These are phyloP conservation scores for Hymenoscyphus occultus DNA, from an alignment of 2,329 filamentous ascomycete genomes.

Conservation along the genomic window DNA sequence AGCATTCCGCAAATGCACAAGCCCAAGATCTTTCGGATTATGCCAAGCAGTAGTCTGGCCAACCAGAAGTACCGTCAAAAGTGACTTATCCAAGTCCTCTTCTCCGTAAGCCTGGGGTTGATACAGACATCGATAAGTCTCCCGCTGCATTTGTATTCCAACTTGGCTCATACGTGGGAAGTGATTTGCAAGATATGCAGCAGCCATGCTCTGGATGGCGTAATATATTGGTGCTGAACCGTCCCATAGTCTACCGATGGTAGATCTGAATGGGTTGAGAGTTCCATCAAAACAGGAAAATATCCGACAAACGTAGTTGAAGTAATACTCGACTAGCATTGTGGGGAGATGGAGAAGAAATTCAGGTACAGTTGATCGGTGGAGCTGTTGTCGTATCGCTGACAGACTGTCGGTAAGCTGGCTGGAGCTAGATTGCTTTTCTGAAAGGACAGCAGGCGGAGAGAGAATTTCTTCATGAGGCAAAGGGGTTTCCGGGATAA, in stretches of 20 bases:
- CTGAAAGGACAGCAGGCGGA: not conserved
- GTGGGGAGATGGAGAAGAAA: slow-evolving; percentile 41
- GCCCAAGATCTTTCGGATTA: slow-evolving; percentile 51
- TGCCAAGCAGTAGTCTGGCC: slow-evolving; percentile 61
- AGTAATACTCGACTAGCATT: slow-evolving; percentile 60
- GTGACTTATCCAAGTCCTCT: slow-evolving; percentile 52
- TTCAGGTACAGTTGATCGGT: slow-evolving; percentile 29
- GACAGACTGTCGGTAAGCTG: slow-evolving; percentile 28
- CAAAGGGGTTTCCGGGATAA: not conserved
- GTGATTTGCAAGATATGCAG: slow-evolving; percentile 56
- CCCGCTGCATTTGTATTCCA: slow-evolving; percentile 48
- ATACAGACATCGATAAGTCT: slow-evolving; percentile 32
- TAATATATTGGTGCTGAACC: slow-evolving; percentile 57
- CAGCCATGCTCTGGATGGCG: slow-evolving; percentile 62
- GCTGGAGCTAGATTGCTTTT: slow-evolving; percentile 6
- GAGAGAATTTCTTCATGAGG: not conserved
- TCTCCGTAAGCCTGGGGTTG: slow-evolving; percentile 51
- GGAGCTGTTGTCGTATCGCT: slow-evolving; percentile 31
- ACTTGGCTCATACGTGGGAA: slow-evolving; percentile 51
- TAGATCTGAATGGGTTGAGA: slow-evolving; percentile 59
- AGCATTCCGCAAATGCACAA: slow-evolving; percentile 32
- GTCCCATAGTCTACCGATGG: slow-evolving; percentile 55
- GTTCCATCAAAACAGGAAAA: slow-evolving; percentile 64
- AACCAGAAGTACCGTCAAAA: slow-evolving; percentile 56
- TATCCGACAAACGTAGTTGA: slow-evolving; percentile 58